phyloP scores from a whole-genome alignment of 345 rosid species.

The Euphorbia peplus region DNA sequence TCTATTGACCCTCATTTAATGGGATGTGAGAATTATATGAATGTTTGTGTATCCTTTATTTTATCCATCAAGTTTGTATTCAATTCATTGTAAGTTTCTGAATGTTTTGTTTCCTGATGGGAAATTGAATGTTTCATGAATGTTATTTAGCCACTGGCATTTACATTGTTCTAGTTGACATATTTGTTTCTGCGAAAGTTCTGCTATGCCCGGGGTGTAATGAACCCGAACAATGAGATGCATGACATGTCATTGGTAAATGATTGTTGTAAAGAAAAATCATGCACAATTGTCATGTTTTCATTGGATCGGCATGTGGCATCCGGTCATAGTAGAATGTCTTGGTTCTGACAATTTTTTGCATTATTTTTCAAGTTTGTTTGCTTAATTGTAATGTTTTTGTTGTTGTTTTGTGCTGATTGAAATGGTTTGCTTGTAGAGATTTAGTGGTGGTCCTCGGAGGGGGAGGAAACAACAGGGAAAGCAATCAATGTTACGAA shows the following conservation, averaged over 20 bases:
- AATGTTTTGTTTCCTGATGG: background rate
- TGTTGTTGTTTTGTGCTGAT: background rate
- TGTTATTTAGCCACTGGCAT: background rate
- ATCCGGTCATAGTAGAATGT: no score
- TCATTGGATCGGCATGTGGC: no score
- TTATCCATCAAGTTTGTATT: background rate
- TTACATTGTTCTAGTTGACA: background rate
- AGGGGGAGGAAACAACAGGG: slow-evolving; percentile 45
- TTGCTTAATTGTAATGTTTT: background rate
- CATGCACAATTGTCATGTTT: no score
- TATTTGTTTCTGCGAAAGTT: background rate
- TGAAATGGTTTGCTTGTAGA: slow-evolving; percentile 26
- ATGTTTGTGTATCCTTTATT: background rate
- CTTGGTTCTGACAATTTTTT: no score
- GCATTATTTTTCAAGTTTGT: background rate
- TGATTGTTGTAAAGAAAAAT: no score
- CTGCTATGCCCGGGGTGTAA: no score
- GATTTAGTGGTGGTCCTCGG: slow-evolving; percentile 33
- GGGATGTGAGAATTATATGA: background rate
- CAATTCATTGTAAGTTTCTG: background rate
- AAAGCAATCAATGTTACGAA: slow-evolving; percentile 46
- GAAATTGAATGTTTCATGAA: background rate
- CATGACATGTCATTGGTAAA: no score
- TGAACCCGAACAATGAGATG: no score
- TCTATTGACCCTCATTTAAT: background rate